These are phyloP conservation scores for Cinchona pubescens DNA, from an alignment of 257 asterid genomes.

Conservation along the genomic window DNA sequence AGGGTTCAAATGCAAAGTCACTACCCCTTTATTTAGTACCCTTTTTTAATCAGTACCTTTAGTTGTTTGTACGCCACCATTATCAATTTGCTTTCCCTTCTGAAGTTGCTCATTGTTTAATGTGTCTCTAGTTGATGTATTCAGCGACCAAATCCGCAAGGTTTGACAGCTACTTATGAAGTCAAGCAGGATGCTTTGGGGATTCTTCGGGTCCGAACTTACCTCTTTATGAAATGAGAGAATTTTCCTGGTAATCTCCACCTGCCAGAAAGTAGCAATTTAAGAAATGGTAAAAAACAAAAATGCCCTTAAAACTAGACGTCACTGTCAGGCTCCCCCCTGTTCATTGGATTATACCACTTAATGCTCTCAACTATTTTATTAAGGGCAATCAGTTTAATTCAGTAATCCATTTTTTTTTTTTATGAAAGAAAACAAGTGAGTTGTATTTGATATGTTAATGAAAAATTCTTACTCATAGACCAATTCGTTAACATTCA, in stretches of 20 bases:
- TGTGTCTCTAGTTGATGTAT: conserved; percentile 85
- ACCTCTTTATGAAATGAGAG: conserved; percentile 93
- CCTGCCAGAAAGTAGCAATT: conserved; percentile 46
- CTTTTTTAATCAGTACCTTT: conserved; percentile 88
- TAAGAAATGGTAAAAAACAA: not conserved
- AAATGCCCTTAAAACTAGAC: not conserved
- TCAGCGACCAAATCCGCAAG: conserved; percentile 88
- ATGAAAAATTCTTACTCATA: too few relatives aligned
- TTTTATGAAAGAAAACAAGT: not conserved
- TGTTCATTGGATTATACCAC: not conserved
- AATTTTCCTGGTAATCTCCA: conserved; percentile 90
- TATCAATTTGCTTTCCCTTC: conserved; percentile 97
- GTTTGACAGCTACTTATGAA: conserved; percentile 98
- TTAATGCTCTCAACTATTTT: not conserved
- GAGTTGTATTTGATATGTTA: not conserved
- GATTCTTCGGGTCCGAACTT: conserved; percentile 80
- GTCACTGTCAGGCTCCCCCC: not conserved
- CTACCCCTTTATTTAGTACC: too few relatives aligned
- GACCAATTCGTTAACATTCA: not conserved
- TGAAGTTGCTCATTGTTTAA: conserved; percentile 92
- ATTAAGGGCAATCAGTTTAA: too few relatives aligned
- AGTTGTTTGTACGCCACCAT: conserved; percentile 97
- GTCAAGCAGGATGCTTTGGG: conserved; percentile 89
- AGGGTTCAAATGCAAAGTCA: too few relatives aligned
- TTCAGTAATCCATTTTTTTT: not conserved